phyloP scores from a whole-genome alignment of 805 yeast species.

The Barnettozyma sucrosica region DNA sequence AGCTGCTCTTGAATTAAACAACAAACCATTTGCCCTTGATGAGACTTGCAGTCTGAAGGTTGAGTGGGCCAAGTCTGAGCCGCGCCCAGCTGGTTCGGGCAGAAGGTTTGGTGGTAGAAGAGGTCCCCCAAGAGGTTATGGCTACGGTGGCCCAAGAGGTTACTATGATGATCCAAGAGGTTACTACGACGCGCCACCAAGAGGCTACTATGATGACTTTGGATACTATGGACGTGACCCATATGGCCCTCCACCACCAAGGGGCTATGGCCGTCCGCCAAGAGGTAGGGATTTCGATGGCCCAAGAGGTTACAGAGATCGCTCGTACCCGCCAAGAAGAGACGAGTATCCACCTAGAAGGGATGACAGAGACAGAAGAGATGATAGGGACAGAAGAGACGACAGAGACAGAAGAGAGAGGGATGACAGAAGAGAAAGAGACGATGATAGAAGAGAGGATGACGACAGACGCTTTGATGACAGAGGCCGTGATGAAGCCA shows the following conservation, averaged over 20 bases:
- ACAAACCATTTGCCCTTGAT: slow-evolving; percentile 39
- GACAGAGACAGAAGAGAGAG: slow-evolving; percentile 14
- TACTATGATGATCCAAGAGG: slow-evolving; percentile 14
- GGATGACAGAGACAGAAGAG: slow-evolving; percentile 13
- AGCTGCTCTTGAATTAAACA: slow-evolving; percentile 42
- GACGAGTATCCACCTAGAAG: not conserved
- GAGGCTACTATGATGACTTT: slow-evolving; percentile 9
- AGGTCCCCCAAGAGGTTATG: slow-evolving; percentile 15
- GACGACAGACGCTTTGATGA: slow-evolving; percentile 12
- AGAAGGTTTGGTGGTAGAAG: slow-evolving; percentile 16
- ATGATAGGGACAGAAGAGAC: slow-evolving; percentile 11
- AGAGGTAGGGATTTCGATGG: slow-evolving; percentile 9
- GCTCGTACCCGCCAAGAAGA: slow-evolving; percentile 14
- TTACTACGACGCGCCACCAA: slow-evolving; percentile 10
- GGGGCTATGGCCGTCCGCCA: slow-evolving; percentile 10
- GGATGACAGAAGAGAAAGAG: slow-evolving; percentile 17
- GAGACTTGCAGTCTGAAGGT: slow-evolving; percentile 38
- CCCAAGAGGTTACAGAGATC: slow-evolving; percentile 18
- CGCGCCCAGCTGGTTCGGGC: slow-evolving; percentile 35
- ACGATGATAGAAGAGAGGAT: slow-evolving; percentile 14
- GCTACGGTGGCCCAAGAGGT: slow-evolving; percentile 15
- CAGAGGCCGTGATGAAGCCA: slow-evolving; percentile 10
- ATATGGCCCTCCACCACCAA: slow-evolving; percentile 14
- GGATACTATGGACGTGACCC: slow-evolving; percentile 11
- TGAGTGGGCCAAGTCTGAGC: slow-evolving; percentile 52